Evolutionary conservation across 495 filamentous ascomycete species (phyloP), one percentile per base, ranked within the genome.

Genomic region (Aspergillus hancockii): DNA sequence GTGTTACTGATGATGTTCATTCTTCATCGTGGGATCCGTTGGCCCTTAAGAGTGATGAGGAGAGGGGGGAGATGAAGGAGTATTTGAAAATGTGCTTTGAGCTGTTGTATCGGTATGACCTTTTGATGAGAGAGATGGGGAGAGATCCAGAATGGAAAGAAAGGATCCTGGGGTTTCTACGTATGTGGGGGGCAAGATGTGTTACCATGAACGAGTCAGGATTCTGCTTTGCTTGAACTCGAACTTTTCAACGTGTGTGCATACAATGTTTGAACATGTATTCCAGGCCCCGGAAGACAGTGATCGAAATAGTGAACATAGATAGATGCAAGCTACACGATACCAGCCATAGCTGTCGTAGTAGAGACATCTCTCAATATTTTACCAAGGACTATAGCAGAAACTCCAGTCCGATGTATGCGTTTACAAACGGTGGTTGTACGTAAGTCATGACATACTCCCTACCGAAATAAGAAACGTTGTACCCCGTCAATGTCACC

Each of bases 31-130:
- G 32, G 38, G 21, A 55, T 10, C 40, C 53, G 22, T 18, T 55
- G 53, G 19, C 21, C 4, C 14, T 31, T 31, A 3, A 14, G 25
- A 32, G 10, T 30, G 38, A 45, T 12, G 38, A 30, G 6, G 40
- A 25, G 7, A 8, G 36, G 18, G 13, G 13, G n/a, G 23, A 47
- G 18, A 18, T 45, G 41, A 45, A 21, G 18, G 41, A n/a, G 14
- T 45, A 45, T 19, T 9, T 45, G n/a, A 45, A 45, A 16, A 45
- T 45, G 41, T 45, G 41, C 14, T 45, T 45, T 45, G 41, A 45
- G 41, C 9, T 45, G 41, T 45, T 45, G n/a, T 45, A 45, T 45
- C 41, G 41, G 9, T 45, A 45, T 45, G 41, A 45, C 41, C 41
- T 45, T n/a, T 45, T 45, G 18, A 45, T 45, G 41, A 45, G 18